Conservation (phyloP, 179 eudicot genomes). For the Corrigiola litoralis region DNA sequence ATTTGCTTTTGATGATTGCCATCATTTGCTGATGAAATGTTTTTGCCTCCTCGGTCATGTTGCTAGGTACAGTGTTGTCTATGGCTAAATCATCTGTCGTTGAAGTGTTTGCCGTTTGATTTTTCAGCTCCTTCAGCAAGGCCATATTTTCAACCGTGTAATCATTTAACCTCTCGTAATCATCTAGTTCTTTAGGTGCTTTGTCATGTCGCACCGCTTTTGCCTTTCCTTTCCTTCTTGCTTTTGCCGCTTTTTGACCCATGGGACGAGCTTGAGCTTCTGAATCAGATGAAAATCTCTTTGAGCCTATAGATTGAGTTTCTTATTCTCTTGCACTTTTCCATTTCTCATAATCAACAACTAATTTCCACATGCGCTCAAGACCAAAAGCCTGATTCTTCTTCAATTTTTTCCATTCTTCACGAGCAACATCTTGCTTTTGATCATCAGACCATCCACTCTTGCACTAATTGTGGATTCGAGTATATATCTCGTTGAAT, state of each 20-base stretch:
- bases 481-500: neutral
- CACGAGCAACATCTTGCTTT: neutral
- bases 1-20: too few relatives aligned
- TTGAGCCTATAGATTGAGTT: neutral
- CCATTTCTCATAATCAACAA: neutral
- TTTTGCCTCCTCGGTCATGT: neutral
- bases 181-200: neutral
- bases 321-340: neutral
- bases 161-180: too few relatives aligned
- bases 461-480: neutral
- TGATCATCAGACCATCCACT: constrained; percentile 2
- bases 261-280: too few relatives aligned
- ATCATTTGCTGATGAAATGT: neutral
- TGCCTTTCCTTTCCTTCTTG: neutral
- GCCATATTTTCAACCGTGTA: neutral
- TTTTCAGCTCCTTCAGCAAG: neutral
- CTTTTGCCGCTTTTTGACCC: neutral
- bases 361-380: neutral
- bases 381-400: neutral
- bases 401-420: neutral
- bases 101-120: neutral
- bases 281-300: too few relatives aligned
- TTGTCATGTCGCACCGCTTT: neutral
- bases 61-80: neutral
- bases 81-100: neutral